A percentile compares a stretch with the other conserved stretches of the same genome.
phyloP scores from a whole-genome alignment of 2,329 filamentous ascomycete genomes.

The Hortaea werneckii region DNA sequence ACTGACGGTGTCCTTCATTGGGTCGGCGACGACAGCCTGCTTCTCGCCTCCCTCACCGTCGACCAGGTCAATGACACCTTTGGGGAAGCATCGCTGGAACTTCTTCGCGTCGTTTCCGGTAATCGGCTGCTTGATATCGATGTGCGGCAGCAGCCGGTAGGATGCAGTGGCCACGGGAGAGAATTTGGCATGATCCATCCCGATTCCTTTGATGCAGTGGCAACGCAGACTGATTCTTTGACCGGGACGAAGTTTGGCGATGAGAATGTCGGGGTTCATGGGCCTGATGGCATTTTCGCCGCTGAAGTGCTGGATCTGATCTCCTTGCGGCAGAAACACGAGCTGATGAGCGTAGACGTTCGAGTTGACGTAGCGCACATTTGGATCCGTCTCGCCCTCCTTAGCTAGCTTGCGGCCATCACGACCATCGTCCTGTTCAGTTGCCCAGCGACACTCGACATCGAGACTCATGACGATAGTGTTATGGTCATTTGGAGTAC shows the following conservation, averaged over 20 bases:
- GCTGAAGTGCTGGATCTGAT: conserved; percentile 56
- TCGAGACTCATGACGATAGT: conserved; percentile 71
- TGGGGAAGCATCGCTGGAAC: conserved; percentile 80
- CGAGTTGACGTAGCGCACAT: conserved; percentile 75
- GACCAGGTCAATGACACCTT: conserved; percentile 75
- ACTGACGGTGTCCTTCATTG: conserved; percentile 92
- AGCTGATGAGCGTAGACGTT: conserved; percentile 52
- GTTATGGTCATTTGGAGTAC: conserved; percentile 63
- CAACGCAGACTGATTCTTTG: conserved; percentile 79
- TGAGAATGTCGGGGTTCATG: conserved; percentile 82
- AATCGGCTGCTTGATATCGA: conserved; percentile 75
- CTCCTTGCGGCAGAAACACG: conserved; percentile 63
- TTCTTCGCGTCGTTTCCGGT: conserved; percentile 78
- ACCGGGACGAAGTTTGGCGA: conserved; percentile 85
- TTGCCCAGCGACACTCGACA: conserved; percentile 70
- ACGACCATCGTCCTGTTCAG: conserved; percentile 25
- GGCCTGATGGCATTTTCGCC: conserved; percentile 55
- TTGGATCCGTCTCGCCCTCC: conserved; percentile 66
- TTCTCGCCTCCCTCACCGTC: conserved; percentile 63
- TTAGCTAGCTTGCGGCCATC: conserved; percentile 48
- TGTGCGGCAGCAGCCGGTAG: conserved; percentile 82
- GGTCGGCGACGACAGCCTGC: conserved; percentile 77
- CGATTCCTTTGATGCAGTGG: conserved; percentile 92
- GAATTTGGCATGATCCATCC: conserved; percentile 92
- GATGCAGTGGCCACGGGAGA: conserved; percentile 90